Evolutionary conservation across 1,284 basidiomycete genomes (phyloP), one percentile per base, ranked within the genome.

Genomic region (Somion occarium): DNA sequence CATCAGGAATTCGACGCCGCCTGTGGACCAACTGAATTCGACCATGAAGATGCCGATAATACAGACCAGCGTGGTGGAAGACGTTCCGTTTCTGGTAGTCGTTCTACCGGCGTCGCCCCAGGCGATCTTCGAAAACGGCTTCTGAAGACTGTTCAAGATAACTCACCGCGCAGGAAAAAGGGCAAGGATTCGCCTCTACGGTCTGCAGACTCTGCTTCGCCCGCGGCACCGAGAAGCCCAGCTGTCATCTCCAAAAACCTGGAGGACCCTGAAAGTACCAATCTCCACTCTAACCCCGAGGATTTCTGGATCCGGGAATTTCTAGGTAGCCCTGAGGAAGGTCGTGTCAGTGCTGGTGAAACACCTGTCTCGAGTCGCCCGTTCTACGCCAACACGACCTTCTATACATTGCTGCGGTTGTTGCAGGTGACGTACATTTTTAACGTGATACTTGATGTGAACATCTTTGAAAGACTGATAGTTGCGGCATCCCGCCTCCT

Each of bases 371-470:
- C 65, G 41, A 65, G 77, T 43, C 67, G 65, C 50, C 84, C 85
- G 30, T 93, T 98, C 71, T 98, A 97, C 70, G 83, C 84, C 59
- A 96, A 98, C 71, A 93, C 91, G 53, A 88, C 92, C 39, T 92
- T 94, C 67, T 99, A 98, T 72, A 88, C 91, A 18, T 71, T 98
- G 53, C 67, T 98, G 59, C 85, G 96, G 45, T 73, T 98, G 49
- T 67, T 97, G 34, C 91, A 96, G 82, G 93, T 93, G 82, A 46
- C 50, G 70, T 37, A 38, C 55, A 43, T 52, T 48, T 49, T 45
- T 46, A 46, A n/a, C n/a, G 48, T 22, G 18, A 44, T 55, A 42
- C 38, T 46, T 22, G 23, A 34, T 44, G 19, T 38, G 22, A 12
- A 34, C 20, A 34, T 39, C n/a, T 34, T 42, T n/a, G 34, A 22